Percentiles rank a stretch among this genome's conserved stretches.
phyloP scores from a whole-genome alignment of 306 rosid species.

The Delonix regia region DNA sequence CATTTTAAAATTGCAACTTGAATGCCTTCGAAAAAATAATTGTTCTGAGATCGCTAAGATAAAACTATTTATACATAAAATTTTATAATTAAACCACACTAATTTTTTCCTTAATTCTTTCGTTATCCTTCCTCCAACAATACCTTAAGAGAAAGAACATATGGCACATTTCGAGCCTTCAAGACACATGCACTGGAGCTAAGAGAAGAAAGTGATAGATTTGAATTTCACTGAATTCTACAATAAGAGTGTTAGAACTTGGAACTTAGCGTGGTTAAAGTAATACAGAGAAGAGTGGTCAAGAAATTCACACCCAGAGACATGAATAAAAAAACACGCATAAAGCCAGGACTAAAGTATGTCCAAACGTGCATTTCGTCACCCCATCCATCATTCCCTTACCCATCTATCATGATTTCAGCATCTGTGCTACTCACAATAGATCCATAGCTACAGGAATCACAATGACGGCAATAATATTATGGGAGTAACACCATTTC shows the following conservation, averaged over 20 bases:
- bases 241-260: constrained; percentile 34
- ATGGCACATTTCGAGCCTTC: neutral
- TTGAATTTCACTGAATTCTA: constrained; percentile 15
- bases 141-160: neutral
- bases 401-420: neutral
- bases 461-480: neutral
- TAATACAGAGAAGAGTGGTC: constrained; percentile 17
- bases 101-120: neutral
- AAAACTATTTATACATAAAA: neutral
- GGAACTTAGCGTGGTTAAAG: constrained; percentile 34
- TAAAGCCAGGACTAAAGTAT: constrained; percentile 34
- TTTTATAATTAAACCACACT: neutral
- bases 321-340: constrained; percentile 35
- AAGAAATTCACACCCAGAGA: constrained; percentile 31
- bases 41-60: neutral
- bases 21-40: neutral
- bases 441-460: constrained; percentile 2
- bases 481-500: neutral
- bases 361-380: constrained; percentile 23
- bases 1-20: neutral
- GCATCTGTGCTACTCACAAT: constrained; percentile 15
- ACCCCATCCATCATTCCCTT: neutral
- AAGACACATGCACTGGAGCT: neutral
- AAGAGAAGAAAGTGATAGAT: neutral
- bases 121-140: neutral